Base-by-base conservation (phyloP, 495 filamentous ascomycete species). In the Neurospora sp. region DNA sequence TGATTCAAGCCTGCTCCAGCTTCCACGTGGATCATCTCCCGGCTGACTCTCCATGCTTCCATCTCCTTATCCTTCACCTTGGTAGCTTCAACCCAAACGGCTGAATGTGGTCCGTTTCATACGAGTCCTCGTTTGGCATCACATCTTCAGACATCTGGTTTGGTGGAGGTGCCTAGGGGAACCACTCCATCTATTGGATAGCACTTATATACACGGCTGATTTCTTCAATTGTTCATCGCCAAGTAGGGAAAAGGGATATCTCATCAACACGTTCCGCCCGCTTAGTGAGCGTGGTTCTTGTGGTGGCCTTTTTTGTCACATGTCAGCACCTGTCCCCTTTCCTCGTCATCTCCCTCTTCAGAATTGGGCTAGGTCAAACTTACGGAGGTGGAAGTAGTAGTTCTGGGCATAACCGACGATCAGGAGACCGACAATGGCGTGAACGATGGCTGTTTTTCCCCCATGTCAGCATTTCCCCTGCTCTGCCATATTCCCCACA, bases 331-430 rank as follows among this genome's bases (percentile, higher is more conserved):
- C 27, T 3, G 27, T 31, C 27, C 27, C 27, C 27, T 31, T 31
- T 31, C 27, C 27, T 31, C 27, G 3, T 31, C 3, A 31, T 31
- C 27, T 31, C 27, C 27, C 27, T 31, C 27, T 31, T 31, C 27
- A 31, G 27, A 31, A 31, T 31, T 31, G 27, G 27, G 27, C 27
- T 31, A 31, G 27, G 27, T 31, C 27, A 31, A 31, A 31, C 27
- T 81, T 90, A 99, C 96, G 94, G 76, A 98, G 89, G 84, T 99
- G 96, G 92, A 96, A 98, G 88, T 99, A 98, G 90, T 99, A 99
- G 83, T 96, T 92, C 85, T 97, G 92, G 75, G 91, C 91, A 85
- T 99, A 99, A 76, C 94, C 94, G 73, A 98, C 76, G 72, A 88
- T 81, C 73, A 95, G 81, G 69, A 99, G 82, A 75, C 85, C 85